phyloP scores from a whole-genome alignment of 106 monocot genomes.

The Acanthochlamys bracteata region DNA sequence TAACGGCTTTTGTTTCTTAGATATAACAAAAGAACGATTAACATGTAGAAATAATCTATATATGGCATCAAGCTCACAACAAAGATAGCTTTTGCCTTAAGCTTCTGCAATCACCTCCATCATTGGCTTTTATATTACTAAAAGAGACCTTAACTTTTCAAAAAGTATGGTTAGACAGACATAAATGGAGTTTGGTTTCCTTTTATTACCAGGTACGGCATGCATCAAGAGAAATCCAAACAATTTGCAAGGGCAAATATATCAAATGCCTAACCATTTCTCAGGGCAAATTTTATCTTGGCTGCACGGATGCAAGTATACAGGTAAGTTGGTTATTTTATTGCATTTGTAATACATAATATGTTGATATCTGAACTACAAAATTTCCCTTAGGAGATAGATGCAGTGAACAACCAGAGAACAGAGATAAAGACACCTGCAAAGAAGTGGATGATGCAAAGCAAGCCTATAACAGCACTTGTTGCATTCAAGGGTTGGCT shows the following conservation, averaged over 20 bases:
- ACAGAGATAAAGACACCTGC: slow-evolving; percentile 55
- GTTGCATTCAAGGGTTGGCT: slow-evolving; percentile 55
- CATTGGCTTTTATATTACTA: too few species aligned
- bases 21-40: too few species aligned
- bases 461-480: slow-evolving; percentile 51
- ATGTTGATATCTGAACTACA: neutral
- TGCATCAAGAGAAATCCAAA: slow-evolving; percentile 54
- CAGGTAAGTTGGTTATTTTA: slow-evolving; percentile 38
- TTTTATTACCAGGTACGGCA: slow-evolving; percentile 41
- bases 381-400: slow-evolving; percentile 56
- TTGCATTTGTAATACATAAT: neutral
- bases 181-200: too few species aligned
- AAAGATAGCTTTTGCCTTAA: too few species aligned
- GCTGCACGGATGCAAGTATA: slow-evolving; percentile 82
- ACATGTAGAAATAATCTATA: too few species aligned
- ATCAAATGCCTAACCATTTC: slow-evolving; percentile 43
- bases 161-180: too few species aligned
- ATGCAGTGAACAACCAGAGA: slow-evolving; percentile 32
- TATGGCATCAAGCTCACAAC: too few species aligned
- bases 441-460: slow-evolving; percentile 57
- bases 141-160: too few species aligned
- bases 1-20: slow-evolving; percentile 9
- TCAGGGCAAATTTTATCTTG: slow-evolving; percentile 65
- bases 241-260: slow-evolving; percentile 56
- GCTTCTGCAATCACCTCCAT: too few species aligned